A percentile compares a stretch with the other conserved stretches of the same genome.
Evolutionary conservation across 805 yeast species (phyloP).

Genomic region (Myxozyma neglecta): DNA sequence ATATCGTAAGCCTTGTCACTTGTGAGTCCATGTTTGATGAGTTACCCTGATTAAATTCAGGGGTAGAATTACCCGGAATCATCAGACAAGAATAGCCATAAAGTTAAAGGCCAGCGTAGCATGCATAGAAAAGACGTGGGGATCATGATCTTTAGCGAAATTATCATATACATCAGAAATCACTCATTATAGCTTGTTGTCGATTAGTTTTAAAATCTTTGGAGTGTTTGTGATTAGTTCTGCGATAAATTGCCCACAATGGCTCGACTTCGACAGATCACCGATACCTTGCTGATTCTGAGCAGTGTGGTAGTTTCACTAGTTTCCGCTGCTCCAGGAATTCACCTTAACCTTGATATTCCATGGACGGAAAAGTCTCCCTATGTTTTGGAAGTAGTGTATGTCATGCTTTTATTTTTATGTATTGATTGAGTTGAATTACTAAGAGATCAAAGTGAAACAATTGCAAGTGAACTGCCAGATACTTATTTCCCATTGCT

Average conservation of each 20-base stretch:
- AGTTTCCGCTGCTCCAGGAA: slow-evolving; percentile 14
- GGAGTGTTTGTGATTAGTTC: no score
- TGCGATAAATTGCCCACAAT: neutral
- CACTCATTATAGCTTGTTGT: neutral
- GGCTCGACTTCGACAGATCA: neutral
- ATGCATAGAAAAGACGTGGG: neutral
- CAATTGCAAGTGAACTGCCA: slow-evolving; percentile 38
- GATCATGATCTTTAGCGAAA: neutral
- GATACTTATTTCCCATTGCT: slow-evolving; percentile 41
- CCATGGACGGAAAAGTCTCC: slow-evolving; percentile 30
- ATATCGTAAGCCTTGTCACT: no score
- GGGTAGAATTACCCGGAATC: slow-evolving; percentile 5
- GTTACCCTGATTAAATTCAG: slow-evolving; percentile 2
- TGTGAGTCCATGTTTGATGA: no score
- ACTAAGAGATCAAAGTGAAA: slow-evolving; percentile 34
- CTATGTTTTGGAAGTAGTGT: slow-evolving; percentile 26
- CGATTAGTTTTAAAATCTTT: neutral
- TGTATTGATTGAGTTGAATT: neutral
- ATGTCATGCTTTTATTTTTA: neutral
- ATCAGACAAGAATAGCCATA: neutral
- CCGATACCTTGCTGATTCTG: neutral
- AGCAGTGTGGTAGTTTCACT: neutral
- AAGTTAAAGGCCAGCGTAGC: slow-evolving; percentile 1
- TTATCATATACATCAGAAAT: neutral
- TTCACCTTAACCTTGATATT: slow-evolving; percentile 10